phyloP scores from a whole-genome alignment of 495 filamentous ascomycete genomes.

The Talaromyces proteolyticus region DNA sequence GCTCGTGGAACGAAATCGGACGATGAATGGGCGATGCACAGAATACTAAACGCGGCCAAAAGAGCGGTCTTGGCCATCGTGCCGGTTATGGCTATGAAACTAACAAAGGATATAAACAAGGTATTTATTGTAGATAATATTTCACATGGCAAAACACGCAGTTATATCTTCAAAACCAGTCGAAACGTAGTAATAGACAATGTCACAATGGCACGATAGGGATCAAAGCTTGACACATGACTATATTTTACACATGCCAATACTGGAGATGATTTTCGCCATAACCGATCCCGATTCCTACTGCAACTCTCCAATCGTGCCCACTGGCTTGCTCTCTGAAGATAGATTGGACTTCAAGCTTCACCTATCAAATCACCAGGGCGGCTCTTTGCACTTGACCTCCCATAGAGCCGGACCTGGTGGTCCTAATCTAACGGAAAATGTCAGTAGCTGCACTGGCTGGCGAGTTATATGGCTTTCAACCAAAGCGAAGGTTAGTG shows the following conservation, averaged over 20 bases:
- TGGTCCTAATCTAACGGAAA: not conserved
- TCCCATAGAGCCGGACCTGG: not conserved
- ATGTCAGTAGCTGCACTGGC: too few relatives aligned
- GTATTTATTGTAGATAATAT: too few relatives aligned
- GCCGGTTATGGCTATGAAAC: too few relatives aligned
- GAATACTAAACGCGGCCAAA: slow-evolving; percentile 2
- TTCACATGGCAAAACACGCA: too few relatives aligned
- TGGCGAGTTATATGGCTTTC: too few relatives aligned
- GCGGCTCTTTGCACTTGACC: not conserved
- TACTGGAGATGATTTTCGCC: too few relatives aligned
- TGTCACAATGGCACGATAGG: not conserved
- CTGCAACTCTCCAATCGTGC: not conserved
- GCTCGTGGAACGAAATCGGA: slow-evolving; percentile 6
- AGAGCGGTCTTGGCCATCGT: not conserved
- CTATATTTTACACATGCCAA: not conserved
- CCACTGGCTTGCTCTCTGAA: not conserved
- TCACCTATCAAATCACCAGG: not conserved
- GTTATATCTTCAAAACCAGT: too few relatives aligned
- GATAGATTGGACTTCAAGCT: not conserved
- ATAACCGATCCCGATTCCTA: too few relatives aligned
- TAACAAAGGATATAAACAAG: too few relatives aligned
- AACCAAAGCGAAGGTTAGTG: too few relatives aligned
- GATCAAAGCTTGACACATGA: not conserved
- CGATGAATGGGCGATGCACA: not conserved
- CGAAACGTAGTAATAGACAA: too few relatives aligned